These are phyloP conservation scores for Blepharisma japonicum DNA, from an alignment of 73 alveolate species.

Conservation along the genomic window DNA sequence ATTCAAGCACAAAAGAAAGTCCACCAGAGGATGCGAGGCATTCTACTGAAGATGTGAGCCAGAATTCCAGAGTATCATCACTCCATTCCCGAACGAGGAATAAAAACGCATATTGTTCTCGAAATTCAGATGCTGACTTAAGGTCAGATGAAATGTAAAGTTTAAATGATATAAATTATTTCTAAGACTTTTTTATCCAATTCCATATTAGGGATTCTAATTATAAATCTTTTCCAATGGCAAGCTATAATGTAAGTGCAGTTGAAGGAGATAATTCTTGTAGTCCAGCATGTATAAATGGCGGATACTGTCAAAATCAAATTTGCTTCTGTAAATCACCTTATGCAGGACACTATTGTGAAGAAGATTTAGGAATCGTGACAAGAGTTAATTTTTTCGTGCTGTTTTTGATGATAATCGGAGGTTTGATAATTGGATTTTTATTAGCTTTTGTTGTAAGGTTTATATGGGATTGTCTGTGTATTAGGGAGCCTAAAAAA, in stretches of 20 bases:
- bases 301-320: neutral
- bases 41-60: too few species aligned
- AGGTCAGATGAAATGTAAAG: too few species aligned
- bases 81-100: too few species aligned
- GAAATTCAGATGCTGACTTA: too few species aligned
- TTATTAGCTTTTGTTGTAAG: neutral
- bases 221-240: too few species aligned
- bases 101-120: too few species aligned
- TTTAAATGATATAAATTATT: too few species aligned
- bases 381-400: neutral
- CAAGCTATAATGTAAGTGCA: neutral
- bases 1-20: too few species aligned
- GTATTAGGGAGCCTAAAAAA: neutral
- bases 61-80: too few species aligned
- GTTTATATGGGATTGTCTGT: constrained; percentile 1
- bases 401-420: neutral
- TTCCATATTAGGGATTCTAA: too few species aligned
- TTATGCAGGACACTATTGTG: neutral
- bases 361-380: neutral
- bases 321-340: neutral
- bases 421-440: neutral
- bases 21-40: too few species aligned
- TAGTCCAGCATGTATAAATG: neutral
- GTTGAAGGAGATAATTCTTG: constrained; percentile 1
- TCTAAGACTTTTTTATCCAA: too few species aligned